Evolutionary conservation across 768 basidiomycete genomes (phyloP), one percentile per base, ranked within the genome.

Genomic region (Piloderma croceum): DNA sequence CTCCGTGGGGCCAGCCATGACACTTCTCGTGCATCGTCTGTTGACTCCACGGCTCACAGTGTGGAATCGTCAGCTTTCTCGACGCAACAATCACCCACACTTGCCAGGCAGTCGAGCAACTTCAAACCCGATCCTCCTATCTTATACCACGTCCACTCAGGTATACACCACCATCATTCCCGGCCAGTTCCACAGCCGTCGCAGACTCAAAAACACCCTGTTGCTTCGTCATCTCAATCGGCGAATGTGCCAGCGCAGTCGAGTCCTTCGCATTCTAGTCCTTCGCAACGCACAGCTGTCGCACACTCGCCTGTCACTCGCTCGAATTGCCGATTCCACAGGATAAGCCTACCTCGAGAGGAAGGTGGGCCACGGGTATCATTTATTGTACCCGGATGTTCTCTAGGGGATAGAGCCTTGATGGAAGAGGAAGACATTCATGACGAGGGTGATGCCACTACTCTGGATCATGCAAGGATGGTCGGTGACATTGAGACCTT

Each of bases 371-470:
- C 66, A 23, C 73, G 76, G 6, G 60, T 79, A n/a, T 70, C 51
- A 47, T 85, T 85, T 59, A 67, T 83, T 22, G 78, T 83, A 5
- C 83, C 83, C 0, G 80, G 80, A 1, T 85, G 83, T 48, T 75
- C 81, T 6, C 68, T 85, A 31, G 69, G 68, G 22, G 69, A 83
- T 49, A 49, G 51, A 25, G 70, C 76, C 44, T 55, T 83, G 36
- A 81, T 83, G 62, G 56, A 69, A 22, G 48, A 60, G n/a, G 71
- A 80, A 38, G 73, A 81, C 47, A 82, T 83, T 32, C 54, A 66
- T 42, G 81, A 85, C 48, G 70, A 76, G 41, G 81, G 81, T 3
- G 64, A 69, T 47, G 79, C 78, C 6, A 72, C 69, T 11, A 48
- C 60, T 17, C 71, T 74, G 18, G 79, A 81, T 35, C 66, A 69